These are phyloP conservation scores for Fraxinus quadrangulata DNA, from an alignment of 257 asterid genomes.

Conservation along the genomic window DNA sequence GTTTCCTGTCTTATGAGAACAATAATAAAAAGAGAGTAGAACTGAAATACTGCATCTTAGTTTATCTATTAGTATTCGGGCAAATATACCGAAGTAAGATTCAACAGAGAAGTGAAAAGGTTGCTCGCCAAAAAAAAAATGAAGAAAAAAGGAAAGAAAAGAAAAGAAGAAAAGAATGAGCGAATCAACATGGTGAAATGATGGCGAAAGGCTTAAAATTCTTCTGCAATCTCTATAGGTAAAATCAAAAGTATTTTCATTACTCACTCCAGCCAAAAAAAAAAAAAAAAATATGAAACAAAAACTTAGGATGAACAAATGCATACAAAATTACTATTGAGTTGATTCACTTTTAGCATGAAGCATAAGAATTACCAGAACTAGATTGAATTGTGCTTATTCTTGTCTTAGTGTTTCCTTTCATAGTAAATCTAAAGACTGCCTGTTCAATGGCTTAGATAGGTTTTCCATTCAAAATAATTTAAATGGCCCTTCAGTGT, in stretches of 20 bases:
- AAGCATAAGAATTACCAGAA: background rate
- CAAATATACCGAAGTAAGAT: background rate
- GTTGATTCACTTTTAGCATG: background rate
- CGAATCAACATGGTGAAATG: background rate
- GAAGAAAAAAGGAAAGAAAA: no score
- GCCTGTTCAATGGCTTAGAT: background rate
- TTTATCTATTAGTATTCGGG: background rate
- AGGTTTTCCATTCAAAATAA: no score
- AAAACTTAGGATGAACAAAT: background rate
- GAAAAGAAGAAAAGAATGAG: background rate
- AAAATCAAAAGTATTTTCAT: background rate
- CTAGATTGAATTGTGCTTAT: background rate
- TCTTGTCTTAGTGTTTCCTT: background rate
- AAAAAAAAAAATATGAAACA: no score
- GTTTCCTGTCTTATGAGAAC: constrained; percentile 52
- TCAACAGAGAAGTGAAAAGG: background rate
- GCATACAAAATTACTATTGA: background rate
- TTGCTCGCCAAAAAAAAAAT: background rate
- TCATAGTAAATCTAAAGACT: background rate
- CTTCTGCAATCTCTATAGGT: background rate
- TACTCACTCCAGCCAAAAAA: background rate
- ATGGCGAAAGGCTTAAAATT: background rate
- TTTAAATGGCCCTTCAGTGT: background rate
- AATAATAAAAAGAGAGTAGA: constrained; percentile 27
- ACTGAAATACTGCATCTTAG: background rate